phyloP scores from a whole-genome alignment of 305 asterid genomes.

The Nicotiana rustica region DNA sequence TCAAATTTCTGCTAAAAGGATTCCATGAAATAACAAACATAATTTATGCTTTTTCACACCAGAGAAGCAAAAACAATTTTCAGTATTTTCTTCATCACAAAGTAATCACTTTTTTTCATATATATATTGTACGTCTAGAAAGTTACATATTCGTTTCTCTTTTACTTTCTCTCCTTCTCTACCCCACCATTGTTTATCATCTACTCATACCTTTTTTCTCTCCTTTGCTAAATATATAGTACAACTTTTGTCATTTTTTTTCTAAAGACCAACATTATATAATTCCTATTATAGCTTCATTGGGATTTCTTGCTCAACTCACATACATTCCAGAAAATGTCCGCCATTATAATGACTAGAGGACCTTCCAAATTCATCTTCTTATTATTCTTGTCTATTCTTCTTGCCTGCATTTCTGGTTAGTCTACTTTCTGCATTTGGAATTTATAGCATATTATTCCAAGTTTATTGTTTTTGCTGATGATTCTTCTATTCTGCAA shows the following conservation, averaged over 20 bases:
- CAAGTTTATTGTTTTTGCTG: not conserved
- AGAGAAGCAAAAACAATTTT: conserved; percentile 42
- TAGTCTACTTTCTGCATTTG: conserved; percentile 35
- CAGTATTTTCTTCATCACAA: conserved; percentile 60
- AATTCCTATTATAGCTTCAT: conserved; percentile 36
- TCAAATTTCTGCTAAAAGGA: not conserved
- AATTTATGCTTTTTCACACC: conserved; percentile 41
- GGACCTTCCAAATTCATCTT: conserved; percentile 44
- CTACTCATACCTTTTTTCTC: conserved; percentile 32
- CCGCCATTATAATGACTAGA: conserved; percentile 51
- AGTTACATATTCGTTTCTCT: conserved; percentile 47
- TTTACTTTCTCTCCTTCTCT: conserved; percentile 40
- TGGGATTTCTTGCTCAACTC: conserved; percentile 30
- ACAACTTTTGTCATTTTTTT: not conserved
- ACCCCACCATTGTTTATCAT: conserved; percentile 41
- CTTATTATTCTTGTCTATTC: conserved; percentile 47
- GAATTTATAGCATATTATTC: not conserved
- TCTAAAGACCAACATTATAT: conserved; percentile 1
- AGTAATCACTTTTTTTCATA: conserved; percentile 59
- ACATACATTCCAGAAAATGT: conserved; percentile 25
- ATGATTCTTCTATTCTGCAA: not conserved
- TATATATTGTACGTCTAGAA: conserved; percentile 26
- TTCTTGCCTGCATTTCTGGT: conserved; percentile 59
- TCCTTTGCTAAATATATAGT: conserved; percentile 9
- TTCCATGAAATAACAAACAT: not conserved